Evolutionary conservation across 2,329 filamentous ascomycete genomes (phyloP).

Genomic region (Botrytis byssoidea): DNA sequence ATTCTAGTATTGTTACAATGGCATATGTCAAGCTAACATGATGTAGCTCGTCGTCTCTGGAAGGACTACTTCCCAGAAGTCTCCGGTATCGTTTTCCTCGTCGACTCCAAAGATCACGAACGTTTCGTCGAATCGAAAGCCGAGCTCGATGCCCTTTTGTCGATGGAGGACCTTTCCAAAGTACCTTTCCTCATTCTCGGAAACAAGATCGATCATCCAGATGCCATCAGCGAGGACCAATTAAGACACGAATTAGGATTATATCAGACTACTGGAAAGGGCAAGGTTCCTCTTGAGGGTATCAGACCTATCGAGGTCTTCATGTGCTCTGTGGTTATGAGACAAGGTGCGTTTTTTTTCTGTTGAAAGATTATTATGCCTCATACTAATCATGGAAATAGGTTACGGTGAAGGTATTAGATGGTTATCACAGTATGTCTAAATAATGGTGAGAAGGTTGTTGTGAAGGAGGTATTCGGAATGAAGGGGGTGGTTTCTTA

Average conservation of each 20-base stretch:
- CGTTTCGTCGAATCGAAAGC: slow-evolving; percentile 92
- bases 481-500: slow-evolving; percentile 24
- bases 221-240: slow-evolving; percentile 93
- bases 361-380: slow-evolving; percentile 23
- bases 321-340: slow-evolving; percentile 99
- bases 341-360: slow-evolving; percentile 65
- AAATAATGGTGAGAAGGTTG: slow-evolving; percentile 40
- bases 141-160: slow-evolving; percentile 90
- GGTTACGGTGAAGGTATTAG: slow-evolving; percentile 87
- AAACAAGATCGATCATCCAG: slow-evolving; percentile 99
- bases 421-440: slow-evolving; percentile 92
- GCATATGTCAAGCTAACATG: slow-evolving; percentile 24
- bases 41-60: slow-evolving; percentile 82
- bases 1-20: not conserved
- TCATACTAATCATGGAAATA: slow-evolving; percentile 36
- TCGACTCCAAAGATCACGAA: slow-evolving; percentile 96
- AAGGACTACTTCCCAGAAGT: slow-evolving; percentile 97
- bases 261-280: slow-evolving; percentile 96
- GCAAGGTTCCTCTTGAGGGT: slow-evolving; percentile 87
- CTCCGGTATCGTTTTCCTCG: slow-evolving; percentile 93
- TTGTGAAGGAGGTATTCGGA: slow-evolving; percentile 10
- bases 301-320: slow-evolving; percentile 96
- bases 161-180: slow-evolving; percentile 95
- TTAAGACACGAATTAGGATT: slow-evolving; percentile 87
- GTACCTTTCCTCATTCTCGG: slow-evolving; percentile 94